Base-by-base conservation (phyloP, 192 early-diverging fungal species). In the Entrophospora sp. region DNA sequence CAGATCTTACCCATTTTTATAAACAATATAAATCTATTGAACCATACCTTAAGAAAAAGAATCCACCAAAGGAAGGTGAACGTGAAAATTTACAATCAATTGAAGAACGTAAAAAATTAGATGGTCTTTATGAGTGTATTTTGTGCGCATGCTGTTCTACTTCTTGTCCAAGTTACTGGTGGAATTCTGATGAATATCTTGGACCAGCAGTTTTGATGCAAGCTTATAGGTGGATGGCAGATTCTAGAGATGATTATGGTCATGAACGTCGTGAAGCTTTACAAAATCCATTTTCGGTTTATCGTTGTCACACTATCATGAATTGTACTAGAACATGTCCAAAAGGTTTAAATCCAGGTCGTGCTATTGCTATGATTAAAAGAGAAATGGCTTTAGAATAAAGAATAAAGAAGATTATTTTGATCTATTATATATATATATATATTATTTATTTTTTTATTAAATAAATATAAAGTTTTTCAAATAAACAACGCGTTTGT, bases 301-400 rank as follows among this genome's bases (percentile, higher is more conserved):
- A 96, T 84, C 89, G 93, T 48, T 98, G 96, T 87, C 96, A 98
- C 81, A 96, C 96, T 61, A 97, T 97, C 74, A 96, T 96, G 95
- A 94, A 98, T 88, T 96, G 96, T 74, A 81, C 93, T 40, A 82
- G 88, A 66, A 98, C 96, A 37, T 96, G 96, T 74, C 96, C 96
- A 68, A 98, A 98, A 88, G 94, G 94, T 45, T 83, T 98, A 36
- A 94, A 95, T 77, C 96, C 94, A n/a, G 96, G 96, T 74, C 73
- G 77, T 20, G 96, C 96, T 44, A 98, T 98, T 82, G 89, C 96
- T 37, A 78, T 93, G 81, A 95, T 98, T 76, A 98, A 98, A 83
- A 89, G 88, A 77, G 71, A 85, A 55, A 93, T 96, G 86, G 90
- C 94, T 59, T 71, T 88, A 68, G 80, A 82, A 1, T 56, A 35